Evolutionary conservation across 2,329 filamentous ascomycete species (phyloP), one percentile per base, ranked within the genome.

Genomic region (Sporothrix phasma): DNA sequence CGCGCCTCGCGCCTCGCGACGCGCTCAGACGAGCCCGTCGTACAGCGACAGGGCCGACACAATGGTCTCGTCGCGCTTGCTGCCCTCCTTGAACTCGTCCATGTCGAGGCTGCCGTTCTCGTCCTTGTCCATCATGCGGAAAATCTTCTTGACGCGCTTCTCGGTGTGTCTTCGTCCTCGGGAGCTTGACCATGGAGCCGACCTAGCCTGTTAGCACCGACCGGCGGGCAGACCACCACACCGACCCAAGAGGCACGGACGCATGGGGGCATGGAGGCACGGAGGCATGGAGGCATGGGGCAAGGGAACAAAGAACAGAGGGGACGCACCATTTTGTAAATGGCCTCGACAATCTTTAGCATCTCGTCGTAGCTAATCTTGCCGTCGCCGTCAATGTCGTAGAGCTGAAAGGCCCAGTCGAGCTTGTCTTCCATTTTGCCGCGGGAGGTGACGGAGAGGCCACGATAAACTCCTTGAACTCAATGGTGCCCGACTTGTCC

Each of bases 61-160:
- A 73, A 99, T 99, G 10, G 94, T 99, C 80, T 97, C 93, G 77
- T 99, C 94, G 66, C 92, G 89, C 81, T 97, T 97, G 80, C 92
- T 96, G 70, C 94, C 94, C 79, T 99, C 94, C 79, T 97, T 97
- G 82, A 99, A 99, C 76, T 99, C 94, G 67, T 92, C 88, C 84
- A 97, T 93, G 75, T 97, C 93, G 71, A 99, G 79, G 73, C 90
- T 95, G 71, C 93, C 94, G 74, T 97, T 97, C 80, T 97, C 93
- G 75, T 99, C 94, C 83, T 99, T 99, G 81, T 99, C 94, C 94
- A 99, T 99, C 94, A 97, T 97, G 72, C 88, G 84, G 82, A 99
- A 99, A 76, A 99, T 97, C 82, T 99, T 99, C 77, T 83, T 87
- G 68, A 99, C 94, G 68, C 94, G 88, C 81, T 99, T 99, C 82